These are phyloP conservation scores for Talaromyces sp. DNA, from an alignment of 2,329 filamentous ascomycete species.

Conservation along the genomic window DNA sequence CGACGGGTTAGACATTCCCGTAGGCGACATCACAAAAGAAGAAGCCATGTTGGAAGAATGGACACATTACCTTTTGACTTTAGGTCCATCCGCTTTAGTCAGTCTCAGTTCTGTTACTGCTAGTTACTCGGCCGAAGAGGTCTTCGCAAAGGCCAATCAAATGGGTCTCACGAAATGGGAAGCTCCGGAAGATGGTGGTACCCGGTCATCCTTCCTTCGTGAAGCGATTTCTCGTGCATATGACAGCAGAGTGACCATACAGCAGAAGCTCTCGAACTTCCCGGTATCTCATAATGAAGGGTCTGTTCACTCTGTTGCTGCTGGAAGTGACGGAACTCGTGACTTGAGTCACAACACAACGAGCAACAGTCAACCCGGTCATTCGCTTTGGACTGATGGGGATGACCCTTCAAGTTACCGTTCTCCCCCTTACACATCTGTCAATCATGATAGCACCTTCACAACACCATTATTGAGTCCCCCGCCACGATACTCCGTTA, in stretches of 20 bases:
- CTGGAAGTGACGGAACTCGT: neutral
- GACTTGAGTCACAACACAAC: neutral
- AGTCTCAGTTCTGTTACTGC: slow-evolving; percentile 43
- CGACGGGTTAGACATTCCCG: slow-evolving; percentile 48
- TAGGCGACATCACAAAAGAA: slow-evolving; percentile 39
- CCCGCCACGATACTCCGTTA: slow-evolving; percentile 15
- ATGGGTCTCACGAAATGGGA: slow-evolving; percentile 56
- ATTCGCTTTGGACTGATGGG: neutral
- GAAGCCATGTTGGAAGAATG: slow-evolving; percentile 57
- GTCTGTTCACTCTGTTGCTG: slow-evolving; percentile 5
- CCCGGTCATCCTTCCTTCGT: slow-evolving; percentile 54
- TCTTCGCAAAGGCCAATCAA: slow-evolving; percentile 50
- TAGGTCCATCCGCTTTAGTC: slow-evolving; percentile 54
- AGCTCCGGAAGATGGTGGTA: slow-evolving; percentile 42
- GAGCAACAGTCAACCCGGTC: neutral
- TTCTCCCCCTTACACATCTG: neutral
- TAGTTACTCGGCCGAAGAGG: slow-evolving; percentile 36
- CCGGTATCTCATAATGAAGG: slow-evolving; percentile 9
- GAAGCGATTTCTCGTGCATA: slow-evolving; percentile 58
- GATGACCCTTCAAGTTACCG: slow-evolving; percentile 8
- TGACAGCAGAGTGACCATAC: slow-evolving; percentile 37
- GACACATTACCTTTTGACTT: slow-evolving; percentile 55
- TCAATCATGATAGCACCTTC: slow-evolving; percentile 13
- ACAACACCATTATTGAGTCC: slow-evolving; percentile 9
- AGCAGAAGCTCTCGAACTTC: neutral